A percentile compares a stretch with the other conserved stretches of the same genome.
phyloP scores from a whole-genome alignment of 495 filamentous ascomycete species.

The Annulohypoxylon moriforme region DNA sequence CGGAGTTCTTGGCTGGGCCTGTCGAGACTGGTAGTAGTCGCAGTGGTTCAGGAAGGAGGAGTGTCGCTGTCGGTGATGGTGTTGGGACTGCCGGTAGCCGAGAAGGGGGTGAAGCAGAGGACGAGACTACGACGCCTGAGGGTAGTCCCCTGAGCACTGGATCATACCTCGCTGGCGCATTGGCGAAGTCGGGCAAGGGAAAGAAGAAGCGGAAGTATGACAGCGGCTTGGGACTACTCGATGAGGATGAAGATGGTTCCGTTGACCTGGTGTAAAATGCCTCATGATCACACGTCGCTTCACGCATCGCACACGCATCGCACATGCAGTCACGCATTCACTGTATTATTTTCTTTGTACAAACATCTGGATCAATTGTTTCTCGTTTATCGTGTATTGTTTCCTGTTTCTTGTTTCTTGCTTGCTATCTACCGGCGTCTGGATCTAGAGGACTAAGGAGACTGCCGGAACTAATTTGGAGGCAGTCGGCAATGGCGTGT shows the following conservation, averaged over 20 bases:
- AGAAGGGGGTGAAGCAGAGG: slow-evolving; percentile 2
- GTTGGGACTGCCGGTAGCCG: not conserved
- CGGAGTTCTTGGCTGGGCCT: slow-evolving; percentile 48
- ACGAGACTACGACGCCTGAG: slow-evolving; percentile 24
- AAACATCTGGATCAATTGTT: slow-evolving; percentile 1
- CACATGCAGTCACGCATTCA: slow-evolving; percentile 6
- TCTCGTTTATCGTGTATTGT: not conserved
- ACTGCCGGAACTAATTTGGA: slow-evolving; percentile 16
- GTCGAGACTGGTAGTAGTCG: slow-evolving; percentile 21
- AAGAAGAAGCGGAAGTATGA: slow-evolving; percentile 65
- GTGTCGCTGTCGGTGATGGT: slow-evolving; percentile 2
- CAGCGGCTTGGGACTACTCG: slow-evolving; percentile 71
- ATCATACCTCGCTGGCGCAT: slow-evolving; percentile 47
- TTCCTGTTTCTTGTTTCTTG: slow-evolving; percentile 2
- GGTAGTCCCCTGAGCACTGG: slow-evolving; percentile 29
- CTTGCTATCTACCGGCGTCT: slow-evolving; percentile 13
- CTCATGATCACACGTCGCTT: not conserved
- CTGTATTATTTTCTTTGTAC: slow-evolving; percentile 26
- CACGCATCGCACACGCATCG: not conserved
- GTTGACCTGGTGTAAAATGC: slow-evolving; percentile 29
- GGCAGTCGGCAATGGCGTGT: not conserved
- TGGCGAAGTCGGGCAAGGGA: slow-evolving; percentile 46
- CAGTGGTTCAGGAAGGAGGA: slow-evolving; percentile 14
- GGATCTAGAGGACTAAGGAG: slow-evolving; percentile 13
- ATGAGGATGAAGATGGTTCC: slow-evolving; percentile 65